Evolutionary conservation across 2,329 filamentous ascomycete species (phyloP).

Genomic region (Lachnellula arida): DNA sequence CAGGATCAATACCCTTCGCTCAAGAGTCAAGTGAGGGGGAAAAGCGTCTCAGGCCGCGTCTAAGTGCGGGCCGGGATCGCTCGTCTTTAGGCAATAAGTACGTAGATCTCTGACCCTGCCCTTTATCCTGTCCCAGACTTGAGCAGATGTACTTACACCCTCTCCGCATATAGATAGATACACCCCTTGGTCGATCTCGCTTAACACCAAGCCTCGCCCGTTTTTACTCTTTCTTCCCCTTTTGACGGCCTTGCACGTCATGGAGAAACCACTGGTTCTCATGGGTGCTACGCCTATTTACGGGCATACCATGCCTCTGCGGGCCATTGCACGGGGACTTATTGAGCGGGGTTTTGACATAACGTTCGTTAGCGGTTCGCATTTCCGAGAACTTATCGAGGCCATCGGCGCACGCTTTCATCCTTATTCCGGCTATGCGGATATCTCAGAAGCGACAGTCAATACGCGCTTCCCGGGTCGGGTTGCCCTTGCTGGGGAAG

Average conservation of each 20-base stretch:
- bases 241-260: background rate
- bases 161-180: too few species aligned
- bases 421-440: conserved; percentile 20
- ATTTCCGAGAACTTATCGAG: conserved; percentile 34
- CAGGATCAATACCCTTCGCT: too few species aligned
- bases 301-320: conserved; percentile 14
- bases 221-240: background rate
- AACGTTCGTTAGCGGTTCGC: conserved; percentile 37
- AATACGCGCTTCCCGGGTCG: background rate
- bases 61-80: too few species aligned
- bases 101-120: too few species aligned
- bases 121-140: too few species aligned
- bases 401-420: conserved; percentile 36
- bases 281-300: conserved; percentile 1
- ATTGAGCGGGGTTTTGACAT: conserved; percentile 37
- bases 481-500: conserved; percentile 7
- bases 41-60: too few species aligned
- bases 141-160: too few species aligned
- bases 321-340: conserved; percentile 11
- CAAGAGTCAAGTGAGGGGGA: too few species aligned
- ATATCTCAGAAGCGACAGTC: conserved; percentile 9
- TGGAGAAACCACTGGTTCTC: background rate
- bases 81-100: too few species aligned
- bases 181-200: too few species aligned
- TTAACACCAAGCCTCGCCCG: too few species aligned